Conservation (phyloP, 1,139 yeast species). For the Suhomyces terraborum region DNA sequence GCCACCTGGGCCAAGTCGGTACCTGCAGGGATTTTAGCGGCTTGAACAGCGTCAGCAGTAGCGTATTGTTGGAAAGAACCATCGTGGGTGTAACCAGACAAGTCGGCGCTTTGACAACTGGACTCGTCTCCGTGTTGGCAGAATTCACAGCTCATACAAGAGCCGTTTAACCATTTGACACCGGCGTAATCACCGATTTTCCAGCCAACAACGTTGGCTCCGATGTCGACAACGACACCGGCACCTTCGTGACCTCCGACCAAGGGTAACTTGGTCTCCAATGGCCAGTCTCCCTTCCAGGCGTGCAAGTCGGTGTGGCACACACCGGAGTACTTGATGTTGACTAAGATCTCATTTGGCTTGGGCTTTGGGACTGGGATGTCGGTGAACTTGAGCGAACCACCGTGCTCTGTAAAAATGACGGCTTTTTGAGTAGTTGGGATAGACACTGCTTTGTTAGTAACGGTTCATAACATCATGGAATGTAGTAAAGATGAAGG, state of each 20-base stretch:
- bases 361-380: slow-evolving; percentile 65
- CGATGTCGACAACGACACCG: slow-evolving; percentile 76
- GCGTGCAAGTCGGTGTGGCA: slow-evolving; percentile 74
- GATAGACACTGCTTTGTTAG: slow-evolving; percentile 25
- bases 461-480: too few species aligned
- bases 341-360: slow-evolving; percentile 60
- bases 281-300: slow-evolving; percentile 75
- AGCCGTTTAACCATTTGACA: slow-evolving; percentile 70
- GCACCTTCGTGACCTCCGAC: slow-evolving; percentile 91
- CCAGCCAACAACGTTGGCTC: slow-evolving; percentile 66
- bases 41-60: slow-evolving; percentile 54
- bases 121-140: slow-evolving; percentile 71
- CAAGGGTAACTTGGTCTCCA: slow-evolving; percentile 62
- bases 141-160: slow-evolving; percentile 73
- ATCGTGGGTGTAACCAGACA: slow-evolving; percentile 79
- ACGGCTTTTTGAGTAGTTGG: slow-evolving; percentile 75
- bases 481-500: too few species aligned
- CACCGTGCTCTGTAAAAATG: slow-evolving; percentile 67
- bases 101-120: slow-evolving; percentile 65
- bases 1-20: slow-evolving; percentile 38
- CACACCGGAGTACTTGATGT: slow-evolving; percentile 66
- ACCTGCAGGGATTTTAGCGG: slow-evolving; percentile 37
- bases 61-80: slow-evolving; percentile 86
- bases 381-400: slow-evolving; percentile 61
- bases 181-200: slow-evolving; percentile 79